These are phyloP conservation scores for Starmerella bombi DNA, from an alignment of 805 yeast species.

Conservation along the genomic window DNA sequence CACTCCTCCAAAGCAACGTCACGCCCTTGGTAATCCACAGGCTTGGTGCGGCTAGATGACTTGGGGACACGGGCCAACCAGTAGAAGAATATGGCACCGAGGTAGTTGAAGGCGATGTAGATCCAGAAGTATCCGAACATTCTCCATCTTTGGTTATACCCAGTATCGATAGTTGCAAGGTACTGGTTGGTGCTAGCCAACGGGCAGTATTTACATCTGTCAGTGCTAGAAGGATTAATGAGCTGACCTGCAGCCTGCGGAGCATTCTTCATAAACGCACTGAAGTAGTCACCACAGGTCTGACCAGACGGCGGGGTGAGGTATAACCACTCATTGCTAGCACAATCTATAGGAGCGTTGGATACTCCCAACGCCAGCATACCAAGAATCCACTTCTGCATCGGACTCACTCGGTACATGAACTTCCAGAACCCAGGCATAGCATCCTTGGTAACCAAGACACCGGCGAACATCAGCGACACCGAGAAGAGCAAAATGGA, in stretches of 20 bases:
- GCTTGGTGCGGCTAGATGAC: conserved; percentile 20
- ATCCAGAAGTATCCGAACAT: conserved; percentile 50
- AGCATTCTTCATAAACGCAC: conserved; percentile 30
- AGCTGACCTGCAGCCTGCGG: conserved; percentile 40
- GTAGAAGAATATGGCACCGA: conserved; percentile 24
- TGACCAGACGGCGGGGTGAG: conserved; percentile 44
- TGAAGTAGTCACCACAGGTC: conserved; percentile 50
- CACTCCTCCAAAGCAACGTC: conserved; percentile 19
- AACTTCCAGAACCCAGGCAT: conserved; percentile 80
- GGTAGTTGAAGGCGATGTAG: conserved; percentile 43
- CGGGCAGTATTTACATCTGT: conserved; percentile 33
- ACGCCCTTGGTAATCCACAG: conserved; percentile 13
- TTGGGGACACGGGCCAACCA: conserved; percentile 26
- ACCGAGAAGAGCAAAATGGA: conserved; percentile 44
- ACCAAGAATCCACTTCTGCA: conserved; percentile 54
- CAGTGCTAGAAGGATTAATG: conserved; percentile 36
- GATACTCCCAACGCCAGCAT: conserved; percentile 39
- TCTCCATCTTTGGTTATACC: conserved; percentile 47
- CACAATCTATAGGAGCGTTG: conserved; percentile 40
- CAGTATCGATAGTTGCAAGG: conserved; percentile 33
- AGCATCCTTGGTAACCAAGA: conserved; percentile 40
- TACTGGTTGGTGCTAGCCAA: conserved; percentile 32
- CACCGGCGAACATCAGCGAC: conserved; percentile 55
- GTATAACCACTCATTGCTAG: conserved; percentile 35
- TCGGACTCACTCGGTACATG: conserved; percentile 61